phyloP scores from a whole-genome alignment of 2,329 filamentous ascomycete species.

The Verticillium albo-atrum region DNA sequence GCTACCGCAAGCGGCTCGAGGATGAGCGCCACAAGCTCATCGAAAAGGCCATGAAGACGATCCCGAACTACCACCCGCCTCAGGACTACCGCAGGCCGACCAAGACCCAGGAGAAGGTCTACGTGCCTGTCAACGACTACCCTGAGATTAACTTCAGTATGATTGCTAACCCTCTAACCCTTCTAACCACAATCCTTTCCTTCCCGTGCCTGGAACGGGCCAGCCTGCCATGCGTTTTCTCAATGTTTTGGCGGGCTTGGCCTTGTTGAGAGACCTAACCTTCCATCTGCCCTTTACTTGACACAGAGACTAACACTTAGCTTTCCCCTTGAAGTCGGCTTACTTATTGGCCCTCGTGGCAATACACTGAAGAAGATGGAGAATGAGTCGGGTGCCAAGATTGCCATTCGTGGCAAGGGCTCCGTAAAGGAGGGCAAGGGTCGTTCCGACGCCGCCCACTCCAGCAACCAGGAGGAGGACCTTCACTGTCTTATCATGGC shows the following conservation, averaged over 20 bases:
- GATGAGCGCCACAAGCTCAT: conserved; percentile 98
- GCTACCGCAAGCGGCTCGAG: conserved; percentile 95
- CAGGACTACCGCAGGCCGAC: conserved; percentile 97
- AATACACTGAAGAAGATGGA: conserved; percentile 99
- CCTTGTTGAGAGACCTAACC: conserved; percentile 21
- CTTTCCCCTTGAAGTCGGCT: conserved; percentile 87
- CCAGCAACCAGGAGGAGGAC: conserved; percentile 99
- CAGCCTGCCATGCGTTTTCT: conserved; percentile 30
- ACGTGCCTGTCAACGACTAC: conserved; percentile 99
- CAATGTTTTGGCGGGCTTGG: conserved; percentile 17
- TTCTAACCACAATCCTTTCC: conserved; percentile 55
- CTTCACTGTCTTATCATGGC: conserved; percentile 99
- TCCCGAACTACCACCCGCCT: conserved; percentile 98
- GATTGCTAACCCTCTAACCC: conserved; percentile 98
- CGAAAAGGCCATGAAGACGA: conserved; percentile 98
- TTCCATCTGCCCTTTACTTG: conserved; percentile 29
- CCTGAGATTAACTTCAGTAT: conserved; percentile 99
- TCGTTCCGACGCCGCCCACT: conserved; percentile 96
- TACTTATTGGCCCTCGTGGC: conserved; percentile 99
- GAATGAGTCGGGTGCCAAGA: conserved; percentile 93
- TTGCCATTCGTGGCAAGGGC: conserved; percentile 98
- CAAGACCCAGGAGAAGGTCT: conserved; percentile 99
- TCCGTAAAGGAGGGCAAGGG: conserved; percentile 99
- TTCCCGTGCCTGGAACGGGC: conserved; percentile 35
- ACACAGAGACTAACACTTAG: conserved; percentile 82